These are phyloP conservation scores for Colletotrichum sp. DNA, from an alignment of 2,329 filamentous ascomycete species.

Conservation along the genomic window DNA sequence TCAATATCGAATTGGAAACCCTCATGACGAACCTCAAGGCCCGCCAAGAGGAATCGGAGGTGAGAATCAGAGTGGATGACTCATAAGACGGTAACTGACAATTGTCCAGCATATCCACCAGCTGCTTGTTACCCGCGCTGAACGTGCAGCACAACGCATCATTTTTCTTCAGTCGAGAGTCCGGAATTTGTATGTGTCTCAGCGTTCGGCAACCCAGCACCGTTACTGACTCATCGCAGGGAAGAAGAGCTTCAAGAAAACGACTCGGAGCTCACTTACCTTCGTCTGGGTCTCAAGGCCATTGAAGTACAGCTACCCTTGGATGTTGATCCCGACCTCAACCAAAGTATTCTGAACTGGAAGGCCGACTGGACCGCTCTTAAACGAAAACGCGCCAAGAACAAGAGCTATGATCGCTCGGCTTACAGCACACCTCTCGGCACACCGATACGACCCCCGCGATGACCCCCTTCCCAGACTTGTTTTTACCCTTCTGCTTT, in stretches of 20 bases:
- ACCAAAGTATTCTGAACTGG: conserved; percentile 64
- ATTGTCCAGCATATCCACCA: conserved; percentile 61
- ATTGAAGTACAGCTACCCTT: conserved; percentile 64
- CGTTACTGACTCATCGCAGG: conserved; percentile 35
- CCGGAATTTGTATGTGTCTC: conserved; percentile 54
- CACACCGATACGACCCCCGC: conserved; percentile 12
- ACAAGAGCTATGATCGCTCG: conserved; percentile 17
- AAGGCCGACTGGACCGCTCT: conserved; percentile 63
- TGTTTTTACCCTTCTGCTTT: conserved; percentile 12
- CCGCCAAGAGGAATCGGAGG: conserved; percentile 65
- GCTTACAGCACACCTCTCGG: conserved; percentile 17
- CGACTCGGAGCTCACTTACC: conserved; percentile 65
- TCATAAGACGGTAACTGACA: neutral
- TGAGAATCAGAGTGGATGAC: conserved; percentile 31
- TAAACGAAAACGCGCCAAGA: conserved; percentile 47
- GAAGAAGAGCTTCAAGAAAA: conserved; percentile 61
- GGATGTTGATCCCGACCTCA: conserved; percentile 59
- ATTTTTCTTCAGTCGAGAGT: conserved; percentile 65
- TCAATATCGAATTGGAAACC: conserved; percentile 55
- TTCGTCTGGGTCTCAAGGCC: conserved; percentile 66
- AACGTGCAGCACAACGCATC: conserved; percentile 62
- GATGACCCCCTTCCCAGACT: conserved; percentile 11
- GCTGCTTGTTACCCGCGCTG: conserved; percentile 61
- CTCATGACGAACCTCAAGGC: conserved; percentile 56
- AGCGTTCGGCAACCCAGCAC: neutral